Conservation (phyloP, 306 rosid genomes). For the Malus sylvestris region DNA sequence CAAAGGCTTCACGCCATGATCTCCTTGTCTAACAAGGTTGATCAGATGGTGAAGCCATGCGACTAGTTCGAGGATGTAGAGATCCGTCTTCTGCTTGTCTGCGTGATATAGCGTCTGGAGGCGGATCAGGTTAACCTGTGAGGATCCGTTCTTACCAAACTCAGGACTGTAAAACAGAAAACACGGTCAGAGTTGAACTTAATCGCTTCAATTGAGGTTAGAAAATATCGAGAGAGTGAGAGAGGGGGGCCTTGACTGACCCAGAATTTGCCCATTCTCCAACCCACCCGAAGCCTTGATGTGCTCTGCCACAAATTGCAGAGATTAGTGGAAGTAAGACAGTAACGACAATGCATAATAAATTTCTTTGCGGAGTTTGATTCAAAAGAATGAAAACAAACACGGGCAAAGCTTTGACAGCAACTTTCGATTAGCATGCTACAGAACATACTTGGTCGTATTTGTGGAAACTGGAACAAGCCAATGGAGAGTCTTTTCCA, state of each 20-base stretch:
- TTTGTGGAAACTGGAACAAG: conserved; percentile 74
- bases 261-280: conserved; percentile 95
- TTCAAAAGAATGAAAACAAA: background rate
- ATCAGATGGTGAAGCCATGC: conserved; percentile 61
- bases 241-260: conserved; percentile 29
- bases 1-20: conserved; percentile 38
- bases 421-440: conserved; percentile 1
- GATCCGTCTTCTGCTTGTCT: conserved; percentile 65
- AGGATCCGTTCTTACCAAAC: conserved; percentile 35
- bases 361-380: background rate
- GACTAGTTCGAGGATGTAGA: conserved; percentile 58
- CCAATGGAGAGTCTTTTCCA: conserved; percentile 76
- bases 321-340: background rate
- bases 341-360: background rate
- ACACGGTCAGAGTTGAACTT: background rate
- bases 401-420: background rate
- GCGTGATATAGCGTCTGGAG: conserved; percentile 81
- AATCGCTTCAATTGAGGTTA: background rate
- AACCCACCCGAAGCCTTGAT: conserved; percentile 93
- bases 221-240: background rate
- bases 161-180: conserved; percentile 45
- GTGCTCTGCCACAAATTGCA: conserved; percentile 56
- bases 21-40: conserved; percentile 49
- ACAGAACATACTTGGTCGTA: conserved; percentile 64
- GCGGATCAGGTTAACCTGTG: conserved; percentile 46